phyloP scores from a whole-genome alignment of 1,284 basidiomycete genomes.

The Cryptococcus wingfieldii region DNA sequence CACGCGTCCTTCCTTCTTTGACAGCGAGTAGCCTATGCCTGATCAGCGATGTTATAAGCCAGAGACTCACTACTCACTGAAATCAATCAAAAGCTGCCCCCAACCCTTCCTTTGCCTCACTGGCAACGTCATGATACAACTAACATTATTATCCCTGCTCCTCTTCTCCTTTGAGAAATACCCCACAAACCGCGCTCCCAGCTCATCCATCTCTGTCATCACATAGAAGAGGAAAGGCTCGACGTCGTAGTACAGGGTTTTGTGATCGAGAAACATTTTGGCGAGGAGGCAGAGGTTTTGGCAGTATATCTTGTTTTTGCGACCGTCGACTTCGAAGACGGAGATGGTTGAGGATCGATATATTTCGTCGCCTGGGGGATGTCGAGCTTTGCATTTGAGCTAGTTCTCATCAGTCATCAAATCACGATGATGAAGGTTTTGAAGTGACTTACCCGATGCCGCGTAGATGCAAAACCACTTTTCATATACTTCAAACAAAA shows the following conservation, averaged over 20 bases:
- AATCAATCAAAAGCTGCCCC: conserved; percentile 92
- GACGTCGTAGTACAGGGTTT: conserved; percentile 98
- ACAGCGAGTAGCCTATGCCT: conserved; percentile 82
- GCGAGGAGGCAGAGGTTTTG: conserved; percentile 98
- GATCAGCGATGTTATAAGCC: background rate
- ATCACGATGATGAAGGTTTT: background rate
- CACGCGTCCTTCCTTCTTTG: conserved; percentile 82
- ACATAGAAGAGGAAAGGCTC: conserved; percentile 99
- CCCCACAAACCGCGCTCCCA: conserved; percentile 90
- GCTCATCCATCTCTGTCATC: conserved; percentile 84
- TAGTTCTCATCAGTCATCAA: conserved; percentile 35
- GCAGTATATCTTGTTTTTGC: conserved; percentile 99
- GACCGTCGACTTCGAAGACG: conserved; percentile 96
- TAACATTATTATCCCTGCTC: conserved; percentile 92
- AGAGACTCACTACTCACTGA: conserved; percentile 64
- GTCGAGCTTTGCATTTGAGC: conserved; percentile 90
- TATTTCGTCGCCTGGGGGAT: conserved; percentile 98
- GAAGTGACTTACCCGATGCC: conserved; percentile 68
- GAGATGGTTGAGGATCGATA: conserved; percentile 70
- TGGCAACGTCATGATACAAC: conserved; percentile 99
- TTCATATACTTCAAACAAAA: conserved; percentile 99
- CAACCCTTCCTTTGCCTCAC: conserved; percentile 90
- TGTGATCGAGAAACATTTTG: conserved; percentile 99
- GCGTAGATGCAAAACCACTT: conserved; percentile 77
- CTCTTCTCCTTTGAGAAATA: conserved; percentile 99